Conservation (phyloP, 2,329 filamentous ascomycete genomes). For the Fusarium bulbicola region DNA sequence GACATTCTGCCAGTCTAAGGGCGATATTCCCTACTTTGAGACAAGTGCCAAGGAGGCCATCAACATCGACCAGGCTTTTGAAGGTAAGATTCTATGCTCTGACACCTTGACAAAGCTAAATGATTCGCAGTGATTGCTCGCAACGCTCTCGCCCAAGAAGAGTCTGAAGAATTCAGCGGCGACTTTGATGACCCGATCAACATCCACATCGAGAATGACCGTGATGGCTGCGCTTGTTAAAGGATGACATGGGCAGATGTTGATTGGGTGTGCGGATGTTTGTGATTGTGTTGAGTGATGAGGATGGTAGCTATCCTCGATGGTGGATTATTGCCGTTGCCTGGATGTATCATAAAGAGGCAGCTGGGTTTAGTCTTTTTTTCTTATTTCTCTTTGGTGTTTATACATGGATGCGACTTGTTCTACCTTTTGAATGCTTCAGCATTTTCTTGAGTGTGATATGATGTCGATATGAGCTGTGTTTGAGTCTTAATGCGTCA, state of each 20-base stretch:
- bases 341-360: constrained; percentile 42
- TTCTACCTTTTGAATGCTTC: constrained; percentile 12
- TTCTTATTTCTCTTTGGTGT: constrained; percentile 30
- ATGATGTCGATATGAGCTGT: not conserved
- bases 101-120: constrained; percentile 4
- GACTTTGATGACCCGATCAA: constrained; percentile 99
- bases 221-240: constrained; percentile 93
- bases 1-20: constrained; percentile 98
- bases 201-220: constrained; percentile 94
- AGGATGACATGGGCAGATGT: constrained; percentile 10
- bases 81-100: constrained; percentile 59
- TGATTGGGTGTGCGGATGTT: constrained; percentile 16
- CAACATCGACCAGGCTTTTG: constrained; percentile 88
- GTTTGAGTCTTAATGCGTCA: not conserved
- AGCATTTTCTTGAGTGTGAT: not conserved
- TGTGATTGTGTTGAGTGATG: constrained; percentile 2
- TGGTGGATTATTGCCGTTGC: constrained; percentile 35
- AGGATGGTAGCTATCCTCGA: constrained; percentile 21
- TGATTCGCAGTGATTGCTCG: constrained; percentile 83
- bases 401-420: constrained; percentile 39
- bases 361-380: constrained; percentile 24
- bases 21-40: constrained; percentile 98
- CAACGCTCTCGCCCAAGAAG: constrained; percentile 94
- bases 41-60: constrained; percentile 98
- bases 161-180: constrained; percentile 96